Percentiles rank a stretch among this genome's conserved stretches.
These are phyloP conservation scores for Aspergillus proliferans DNA, from an alignment of 2,329 filamentous ascomycete species.

Conservation along the genomic window DNA sequence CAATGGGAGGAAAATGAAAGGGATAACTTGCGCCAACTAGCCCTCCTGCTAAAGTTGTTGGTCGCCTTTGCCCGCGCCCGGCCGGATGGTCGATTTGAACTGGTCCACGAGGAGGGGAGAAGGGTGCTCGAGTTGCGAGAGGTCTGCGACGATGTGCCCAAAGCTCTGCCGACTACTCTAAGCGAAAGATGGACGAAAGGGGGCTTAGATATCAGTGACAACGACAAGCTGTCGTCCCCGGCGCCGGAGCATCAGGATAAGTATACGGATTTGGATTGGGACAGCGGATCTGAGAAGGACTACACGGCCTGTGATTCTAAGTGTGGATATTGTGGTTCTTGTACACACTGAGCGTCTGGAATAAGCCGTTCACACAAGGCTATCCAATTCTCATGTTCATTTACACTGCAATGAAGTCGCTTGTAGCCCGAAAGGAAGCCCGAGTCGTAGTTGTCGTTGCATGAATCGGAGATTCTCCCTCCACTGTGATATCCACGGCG, in stretches of 20 bases:
- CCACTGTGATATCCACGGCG: too few relatives aligned
- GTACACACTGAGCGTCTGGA: not conserved
- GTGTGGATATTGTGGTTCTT: not conserved
- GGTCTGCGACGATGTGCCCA: not conserved
- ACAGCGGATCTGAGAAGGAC: not conserved
- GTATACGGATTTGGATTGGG: not conserved
- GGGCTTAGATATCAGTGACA: not conserved
- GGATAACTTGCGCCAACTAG: conserved; percentile 10
- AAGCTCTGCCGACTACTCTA: not conserved
- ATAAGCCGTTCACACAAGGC: too few relatives aligned
- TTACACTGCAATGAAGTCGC: too few relatives aligned
- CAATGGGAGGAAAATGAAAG: conserved; percentile 41
- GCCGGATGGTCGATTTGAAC: conserved; percentile 16
- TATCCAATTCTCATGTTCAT: too few relatives aligned
- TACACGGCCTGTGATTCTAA: not conserved
- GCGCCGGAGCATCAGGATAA: too few relatives aligned
- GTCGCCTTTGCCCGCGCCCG: conserved; percentile 15
- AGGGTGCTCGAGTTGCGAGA: conserved; percentile 27
- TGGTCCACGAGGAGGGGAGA: conserved; percentile 19
- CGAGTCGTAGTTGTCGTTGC: too few relatives aligned
- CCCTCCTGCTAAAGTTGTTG: conserved; percentile 14
- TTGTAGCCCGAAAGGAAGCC: too few relatives aligned
- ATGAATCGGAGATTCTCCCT: too few relatives aligned
- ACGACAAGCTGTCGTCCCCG: too few relatives aligned
- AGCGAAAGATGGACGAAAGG: not conserved